Evolutionary conservation across 2,329 filamentous ascomycete genomes (phyloP), one percentile per base, ranked within the genome.

Genomic region (Ophiostoma angusticollis): DNA sequence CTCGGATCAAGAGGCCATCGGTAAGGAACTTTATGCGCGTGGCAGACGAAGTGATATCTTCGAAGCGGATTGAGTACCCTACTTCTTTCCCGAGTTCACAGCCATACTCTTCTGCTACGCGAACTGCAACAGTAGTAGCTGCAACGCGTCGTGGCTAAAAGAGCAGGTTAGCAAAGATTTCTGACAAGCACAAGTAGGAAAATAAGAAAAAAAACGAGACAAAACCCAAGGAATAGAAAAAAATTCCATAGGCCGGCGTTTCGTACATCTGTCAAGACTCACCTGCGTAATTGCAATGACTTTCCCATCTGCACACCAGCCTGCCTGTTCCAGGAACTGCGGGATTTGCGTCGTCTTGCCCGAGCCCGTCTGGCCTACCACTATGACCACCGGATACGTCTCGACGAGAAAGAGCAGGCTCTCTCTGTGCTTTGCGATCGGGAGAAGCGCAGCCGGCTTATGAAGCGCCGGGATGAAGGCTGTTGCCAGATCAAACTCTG

Each of bases 341-440:
- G 91, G 91, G 31, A 96, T 80, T 55, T 96, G 91, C 0, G 91
- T 96, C 1, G 87, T 94, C 61, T 96, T 96, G 30, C 89, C 87
- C 18, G 84, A 93, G 4, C 91, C 91, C 1, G 91, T 96, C 55
- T 95, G 86, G 8, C 89, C 91, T 39, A 96, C 78, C 11, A 96
- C 76, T 36, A 96, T 84, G 0, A 84, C 89, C 41, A 96, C 80
- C 0, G 83, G 80, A 47, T 76, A 75, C 7, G 75, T 86, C 57
- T 96, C 89, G 42, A 95, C 73, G 12, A 87, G 70, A 59, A 94
- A 96, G 2, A 95, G 70, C 2, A 98, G 65, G 39, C 70, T 76
- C 41, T 91, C 70, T 46, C 76, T 77, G 50, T 96, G 80, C 48
- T 82, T 81, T 23, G 87, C 76, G 45, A 98, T 95, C 1, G 91